Evolutionary conservation across 352 stramenopile genomes (phyloP).

Genomic region (Phytophthora megakarya): DNA sequence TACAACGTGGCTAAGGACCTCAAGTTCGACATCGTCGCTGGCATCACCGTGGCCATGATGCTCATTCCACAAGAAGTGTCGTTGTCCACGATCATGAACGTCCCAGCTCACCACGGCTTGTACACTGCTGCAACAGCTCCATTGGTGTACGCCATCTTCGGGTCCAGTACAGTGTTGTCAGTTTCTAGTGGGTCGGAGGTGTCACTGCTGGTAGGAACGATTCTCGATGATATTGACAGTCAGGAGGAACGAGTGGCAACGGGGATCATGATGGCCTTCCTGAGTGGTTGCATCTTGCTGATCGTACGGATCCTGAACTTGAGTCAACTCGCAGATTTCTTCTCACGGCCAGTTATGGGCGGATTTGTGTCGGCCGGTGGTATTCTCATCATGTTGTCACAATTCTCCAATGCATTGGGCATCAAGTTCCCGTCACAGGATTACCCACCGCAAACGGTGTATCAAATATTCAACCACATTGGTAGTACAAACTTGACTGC

Average conservation of each 20-base stretch:
- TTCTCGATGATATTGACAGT: slow-evolving; percentile 50
- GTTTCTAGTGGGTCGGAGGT: slow-evolving; percentile 81
- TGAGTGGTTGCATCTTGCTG: slow-evolving; percentile 85
- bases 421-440: slow-evolving; percentile 60
- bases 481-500: slow-evolving; percentile 70
- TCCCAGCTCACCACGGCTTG: slow-evolving; percentile 88
- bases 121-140: slow-evolving; percentile 88
- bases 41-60: slow-evolving; percentile 83
- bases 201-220: slow-evolving; percentile 53
- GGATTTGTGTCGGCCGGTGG: slow-evolving; percentile 90
- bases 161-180: slow-evolving; percentile 76
- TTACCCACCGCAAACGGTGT: slow-evolving; percentile 61
- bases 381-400: slow-evolving; percentile 89
- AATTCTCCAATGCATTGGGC: slow-evolving; percentile 85
- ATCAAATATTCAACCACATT: slow-evolving; percentile 66
- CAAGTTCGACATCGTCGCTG: slow-evolving; percentile 58
- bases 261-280: slow-evolving; percentile 64
- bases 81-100: slow-evolving; percentile 86
- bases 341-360: slow-evolving; percentile 89
- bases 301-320: slow-evolving; percentile 76
- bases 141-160: slow-evolving; percentile 86
- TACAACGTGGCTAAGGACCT: slow-evolving; percentile 57
- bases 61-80: slow-evolving; percentile 88
- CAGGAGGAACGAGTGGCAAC: slow-evolving; percentile 52
- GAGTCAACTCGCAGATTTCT: slow-evolving; percentile 88